Evolutionary conservation across 805 yeast genomes (phyloP), one percentile per base, ranked within the genome.

Genomic region (Torulaspora gathmanii): DNA sequence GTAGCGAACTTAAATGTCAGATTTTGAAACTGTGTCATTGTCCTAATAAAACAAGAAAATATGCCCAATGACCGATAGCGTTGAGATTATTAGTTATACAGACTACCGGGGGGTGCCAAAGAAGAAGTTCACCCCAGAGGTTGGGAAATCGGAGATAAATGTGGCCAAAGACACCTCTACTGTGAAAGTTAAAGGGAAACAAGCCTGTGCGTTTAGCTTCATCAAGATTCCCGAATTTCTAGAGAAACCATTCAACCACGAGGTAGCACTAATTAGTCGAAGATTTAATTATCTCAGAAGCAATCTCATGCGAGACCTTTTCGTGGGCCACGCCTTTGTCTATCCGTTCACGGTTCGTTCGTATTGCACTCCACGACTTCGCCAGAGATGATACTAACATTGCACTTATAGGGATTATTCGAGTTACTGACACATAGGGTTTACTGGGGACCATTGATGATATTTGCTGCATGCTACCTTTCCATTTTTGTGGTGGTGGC

Each of bases 381-480:
- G 20, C 12, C 8, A 17, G 17, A 20, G 9, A 4, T 16, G 13
- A 15, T 40, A 23, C 40, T 45, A 33, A 45, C 51, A 17, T 19
- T 23, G 9, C 3, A 17, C 26, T 7, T 3, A 3, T 11, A 63
- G 63, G 70, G 68, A 7, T 19, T 63, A 6, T 45, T 46, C 34
- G 61, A 59, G 20, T 54, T 61, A 12, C 3, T 51, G 3, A 52
- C 49, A 1, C 52, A 57, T 22, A 48, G 49, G 3, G 41, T 50
- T 4, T 65, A 62, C 45, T 65, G 68, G 67, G 51, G 55, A 19
- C 57, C 55, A 40, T 42, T 63, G 19, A 16, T 53, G 3, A 44
- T 65, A 13, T 55, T 63, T 15, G 50, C 57, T 4, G 37, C 53
- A 16, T 50, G 58, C 20, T 64, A 57, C 42, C 33, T 51, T 1